These are phyloP conservation scores for Biscutella auriculata DNA, from an alignment of 441 rosid species.

Conservation along the genomic window DNA sequence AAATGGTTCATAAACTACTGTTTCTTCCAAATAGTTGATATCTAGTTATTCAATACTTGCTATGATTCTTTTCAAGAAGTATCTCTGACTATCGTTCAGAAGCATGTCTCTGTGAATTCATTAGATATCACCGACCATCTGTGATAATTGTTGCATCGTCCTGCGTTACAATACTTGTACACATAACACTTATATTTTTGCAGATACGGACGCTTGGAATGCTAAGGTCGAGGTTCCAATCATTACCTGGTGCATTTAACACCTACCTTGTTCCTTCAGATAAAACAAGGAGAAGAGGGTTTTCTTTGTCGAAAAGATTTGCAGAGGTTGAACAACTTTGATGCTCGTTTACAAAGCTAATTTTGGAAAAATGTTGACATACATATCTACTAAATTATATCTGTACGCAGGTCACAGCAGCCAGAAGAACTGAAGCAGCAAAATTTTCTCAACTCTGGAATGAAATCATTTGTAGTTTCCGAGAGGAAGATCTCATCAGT, in stretches of 20 bases:
- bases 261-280: constrained; percentile 83
- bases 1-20: background rate
- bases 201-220: constrained; percentile 93
- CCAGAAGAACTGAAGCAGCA: constrained; percentile 96
- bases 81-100: background rate
- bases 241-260: constrained; percentile 90
- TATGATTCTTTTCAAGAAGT: background rate
- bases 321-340: constrained; percentile 48
- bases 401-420: constrained; percentile 61
- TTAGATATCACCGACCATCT: background rate
- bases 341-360: constrained; percentile 5
- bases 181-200: constrained; percentile 1
- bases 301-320: constrained; percentile 77
- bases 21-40: background rate
- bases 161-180: background rate
- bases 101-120: background rate
- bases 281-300: constrained; percentile 68
- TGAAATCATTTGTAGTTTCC: constrained; percentile 91
- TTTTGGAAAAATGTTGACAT: constrained; percentile 1
- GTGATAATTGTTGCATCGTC: background rate
- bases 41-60: background rate
- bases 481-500: constrained; percentile 97
- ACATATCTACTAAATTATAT: constrained; percentile 12
- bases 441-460: constrained; percentile 98
- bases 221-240: constrained; percentile 95